These are phyloP conservation scores for Solanum commersonii DNA, from an alignment of 257 asterid species.

Conservation along the genomic window DNA sequence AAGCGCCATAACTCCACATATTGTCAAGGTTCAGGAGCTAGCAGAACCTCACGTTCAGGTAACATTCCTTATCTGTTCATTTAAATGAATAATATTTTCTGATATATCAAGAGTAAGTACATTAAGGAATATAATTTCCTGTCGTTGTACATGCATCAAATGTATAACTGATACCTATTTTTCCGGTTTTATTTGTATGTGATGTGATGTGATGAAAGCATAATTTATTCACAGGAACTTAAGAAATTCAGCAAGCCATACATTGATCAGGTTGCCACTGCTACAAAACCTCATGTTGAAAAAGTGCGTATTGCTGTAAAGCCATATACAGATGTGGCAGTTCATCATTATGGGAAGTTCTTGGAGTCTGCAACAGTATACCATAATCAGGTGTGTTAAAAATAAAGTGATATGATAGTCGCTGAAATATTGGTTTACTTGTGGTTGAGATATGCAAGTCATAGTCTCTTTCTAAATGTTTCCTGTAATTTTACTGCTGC, in stretches of 20 bases:
- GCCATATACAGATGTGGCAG: constrained; percentile 57
- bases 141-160: not conserved
- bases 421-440: not conserved
- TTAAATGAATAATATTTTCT: not conserved
- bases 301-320: constrained; percentile 35
- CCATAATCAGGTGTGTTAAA: constrained; percentile 58
- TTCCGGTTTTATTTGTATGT: not conserved
- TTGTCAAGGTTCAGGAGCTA: constrained; percentile 57
- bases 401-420: not conserved
- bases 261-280: constrained; percentile 72
- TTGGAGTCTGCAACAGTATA: constrained; percentile 64
- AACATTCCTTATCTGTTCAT: not conserved
- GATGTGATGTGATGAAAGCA: not conserved
- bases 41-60: constrained; percentile 78
- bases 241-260: constrained; percentile 71
- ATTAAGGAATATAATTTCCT: not conserved
- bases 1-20: constrained; percentile 51
- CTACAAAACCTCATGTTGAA: constrained; percentile 80
- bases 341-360: constrained; percentile 59
- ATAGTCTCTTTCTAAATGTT: not conserved
- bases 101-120: not conserved
- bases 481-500: not conserved
- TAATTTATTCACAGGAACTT: constrained; percentile 41
- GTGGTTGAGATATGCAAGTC: not conserved
- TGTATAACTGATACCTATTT: not conserved